Evolutionary conservation across 1,284 basidiomycete genomes (phyloP), one percentile per base, ranked within the genome.

Genomic region (Inonotus obliquus): DNA sequence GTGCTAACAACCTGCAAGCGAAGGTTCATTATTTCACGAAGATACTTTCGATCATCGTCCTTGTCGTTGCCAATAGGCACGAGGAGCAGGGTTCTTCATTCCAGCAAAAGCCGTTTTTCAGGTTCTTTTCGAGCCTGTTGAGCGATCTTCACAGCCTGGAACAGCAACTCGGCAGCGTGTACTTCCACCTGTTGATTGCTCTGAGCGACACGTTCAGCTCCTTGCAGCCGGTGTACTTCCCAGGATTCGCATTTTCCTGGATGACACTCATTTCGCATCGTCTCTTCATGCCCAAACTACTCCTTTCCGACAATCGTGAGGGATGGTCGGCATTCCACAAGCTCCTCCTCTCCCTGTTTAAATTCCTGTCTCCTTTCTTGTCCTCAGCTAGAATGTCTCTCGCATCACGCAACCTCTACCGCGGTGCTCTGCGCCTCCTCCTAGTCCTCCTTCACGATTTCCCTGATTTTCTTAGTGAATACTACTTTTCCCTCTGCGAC

Each of bases 231-330:
- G 90, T 88, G 4, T 96, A 96, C 76, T 99, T 98, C 80, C 97
- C 97, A 7, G 92, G 95, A 41, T 99, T 99, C 74, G 91, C 96
- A 1, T 99, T 98, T 76, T 96, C 95, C 32, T 99, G 97, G 97
- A 88, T 98, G 81, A 92, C 91, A 67, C 81, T 99, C 57, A 89
- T 99, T 68, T 98, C 96, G 49, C 97, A 99, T 75, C 84, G 96
- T 59, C 79, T 96, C 57, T 98, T 99, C 81, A 96, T 99, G 93
- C 95, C 97, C 14, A 97, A 98, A 75, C 76, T 99, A 59, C 81
- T 99, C 35, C 75, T 87, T 48, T 85, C 89, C 25, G 87, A 91
- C 72, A 91, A 93, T 71, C 83, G 90, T 59, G 93, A 94, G 86
- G 95, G 95, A 58, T 98, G 96, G 94, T 83, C 91, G 44, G 91